Percentiles rank a stretch among this genome's conserved stretches.
phyloP scores from a whole-genome alignment of 257 asterid genomes.

The Salvia hispanica region DNA sequence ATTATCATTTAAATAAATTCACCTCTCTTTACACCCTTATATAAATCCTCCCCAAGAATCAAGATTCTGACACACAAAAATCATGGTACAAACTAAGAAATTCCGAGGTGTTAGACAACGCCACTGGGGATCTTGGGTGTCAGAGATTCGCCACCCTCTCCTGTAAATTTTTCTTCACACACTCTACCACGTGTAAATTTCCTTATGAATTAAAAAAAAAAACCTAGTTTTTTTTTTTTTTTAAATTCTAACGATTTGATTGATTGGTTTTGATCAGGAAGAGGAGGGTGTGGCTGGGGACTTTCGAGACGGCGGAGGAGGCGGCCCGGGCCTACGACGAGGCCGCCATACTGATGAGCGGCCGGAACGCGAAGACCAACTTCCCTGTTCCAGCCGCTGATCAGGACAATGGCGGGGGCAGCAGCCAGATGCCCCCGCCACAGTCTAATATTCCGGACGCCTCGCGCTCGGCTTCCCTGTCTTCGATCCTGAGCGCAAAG shows the following conservation, averaged over 20 bases:
- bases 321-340: conserved; percentile 82
- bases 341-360: conserved; percentile 81
- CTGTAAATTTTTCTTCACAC: conserved; percentile 44
- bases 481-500: conserved; percentile 74
- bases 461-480: conserved; percentile 37
- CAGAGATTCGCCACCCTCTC: conserved; percentile 89
- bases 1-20: background rate
- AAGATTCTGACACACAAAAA: background rate
- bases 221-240: background rate
- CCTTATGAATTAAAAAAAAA: too few species aligned
- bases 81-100: conserved; percentile 72
- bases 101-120: conserved; percentile 93
- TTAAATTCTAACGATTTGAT: too few species aligned
- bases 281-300: conserved; percentile 86
- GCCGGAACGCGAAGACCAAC: conserved; percentile 74
- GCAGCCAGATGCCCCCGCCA: background rate
- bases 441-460: conserved; percentile 31
- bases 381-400: conserved; percentile 51
- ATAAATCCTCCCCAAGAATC: conserved; percentile 11
- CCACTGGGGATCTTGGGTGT: conserved; percentile 98
- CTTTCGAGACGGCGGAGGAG: conserved; percentile 86
- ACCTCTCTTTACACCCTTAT: background rate
- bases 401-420: conserved; percentile 24
- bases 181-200: too few species aligned
- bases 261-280: conserved; percentile 42